phyloP scores from a whole-genome alignment of 2,329 filamentous ascomycete genomes.

The Pyricularia sp. region DNA sequence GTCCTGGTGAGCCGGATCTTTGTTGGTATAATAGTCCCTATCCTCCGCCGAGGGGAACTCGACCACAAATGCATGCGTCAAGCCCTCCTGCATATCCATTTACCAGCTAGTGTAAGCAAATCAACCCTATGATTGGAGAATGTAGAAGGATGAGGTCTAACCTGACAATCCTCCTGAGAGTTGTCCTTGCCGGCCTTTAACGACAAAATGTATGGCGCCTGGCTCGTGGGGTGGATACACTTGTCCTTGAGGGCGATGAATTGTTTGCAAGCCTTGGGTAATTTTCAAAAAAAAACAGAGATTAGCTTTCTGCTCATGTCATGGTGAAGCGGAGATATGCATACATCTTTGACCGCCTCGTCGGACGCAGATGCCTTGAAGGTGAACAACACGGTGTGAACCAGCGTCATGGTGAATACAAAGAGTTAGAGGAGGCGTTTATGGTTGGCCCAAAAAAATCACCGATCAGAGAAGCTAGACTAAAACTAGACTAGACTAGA shows the following conservation, averaged over 20 bases:
- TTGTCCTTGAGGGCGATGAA: constrained; percentile 39
- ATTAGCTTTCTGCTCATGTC: too few species aligned
- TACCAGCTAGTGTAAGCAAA: not conserved
- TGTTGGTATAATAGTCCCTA: constrained; percentile 54
- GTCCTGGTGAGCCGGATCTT: constrained; percentile 51
- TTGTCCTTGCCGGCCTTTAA: constrained; percentile 51
- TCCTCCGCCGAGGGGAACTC: constrained; percentile 55
- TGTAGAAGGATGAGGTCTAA: constrained; percentile 19
- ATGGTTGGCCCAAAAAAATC: too few species aligned
- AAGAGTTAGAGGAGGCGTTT: too few species aligned
- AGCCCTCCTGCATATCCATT: constrained; percentile 39
- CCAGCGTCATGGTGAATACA: too few species aligned
- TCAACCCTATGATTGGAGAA: not conserved
- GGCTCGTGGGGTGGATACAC: constrained; percentile 50
- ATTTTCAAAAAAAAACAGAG: too few species aligned
- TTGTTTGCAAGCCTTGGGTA: constrained; percentile 19
- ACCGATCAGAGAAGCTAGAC: too few species aligned
- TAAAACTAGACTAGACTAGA: too few species aligned
- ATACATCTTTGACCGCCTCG: too few species aligned
- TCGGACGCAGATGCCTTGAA: too few species aligned
- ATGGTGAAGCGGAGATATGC: too few species aligned
- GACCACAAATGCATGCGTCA: constrained; percentile 57
- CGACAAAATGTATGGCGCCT: constrained; percentile 48
- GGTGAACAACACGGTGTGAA: too few species aligned
- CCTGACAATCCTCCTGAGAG: constrained; percentile 50